These are phyloP conservation scores for Thalassiosira delicatula DNA, from an alignment of 352 stramenopile species.

Conservation along the genomic window DNA sequence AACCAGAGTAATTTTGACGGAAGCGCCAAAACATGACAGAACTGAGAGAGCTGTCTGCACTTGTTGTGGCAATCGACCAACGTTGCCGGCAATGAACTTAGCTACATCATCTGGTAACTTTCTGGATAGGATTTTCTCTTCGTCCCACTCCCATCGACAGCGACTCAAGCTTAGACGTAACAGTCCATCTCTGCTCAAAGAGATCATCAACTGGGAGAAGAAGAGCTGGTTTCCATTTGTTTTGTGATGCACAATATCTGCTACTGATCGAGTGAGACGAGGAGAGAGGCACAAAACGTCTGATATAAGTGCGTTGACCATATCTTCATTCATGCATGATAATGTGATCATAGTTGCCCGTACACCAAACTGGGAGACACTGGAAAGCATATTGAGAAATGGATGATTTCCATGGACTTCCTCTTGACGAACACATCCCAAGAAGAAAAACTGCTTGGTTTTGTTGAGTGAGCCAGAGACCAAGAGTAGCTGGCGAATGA, in stretches of 20 bases:
- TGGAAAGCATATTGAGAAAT: constrained; percentile 2
- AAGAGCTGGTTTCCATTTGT: constrained; percentile 39
- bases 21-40: constrained; percentile 35
- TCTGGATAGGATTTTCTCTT: constrained; percentile 35
- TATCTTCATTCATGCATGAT: constrained; percentile 4
- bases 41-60: constrained; percentile 9
- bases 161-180: constrained; percentile 26
- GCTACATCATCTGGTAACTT: constrained; percentile 39
- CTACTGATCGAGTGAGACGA: constrained; percentile 22
- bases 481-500: background rate
- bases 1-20: constrained; percentile 6
- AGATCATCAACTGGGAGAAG: constrained; percentile 31
- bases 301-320: constrained; percentile 29
- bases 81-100: constrained; percentile 24
- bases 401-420: constrained; percentile 13
- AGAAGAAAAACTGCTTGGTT: constrained; percentile 18
- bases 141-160: constrained; percentile 38
- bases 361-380: background rate
- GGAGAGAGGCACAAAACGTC: constrained; percentile 19
- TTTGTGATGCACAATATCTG: constrained; percentile 31
- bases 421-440: constrained; percentile 21
- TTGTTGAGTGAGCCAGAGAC: background rate
- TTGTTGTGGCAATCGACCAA: constrained; percentile 22
- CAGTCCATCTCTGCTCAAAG: constrained; percentile 29
- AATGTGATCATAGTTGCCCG: constrained; percentile 22